phyloP scores from a whole-genome alignment of 2,329 filamentous ascomycete species.

The Elsinoe batatas region DNA sequence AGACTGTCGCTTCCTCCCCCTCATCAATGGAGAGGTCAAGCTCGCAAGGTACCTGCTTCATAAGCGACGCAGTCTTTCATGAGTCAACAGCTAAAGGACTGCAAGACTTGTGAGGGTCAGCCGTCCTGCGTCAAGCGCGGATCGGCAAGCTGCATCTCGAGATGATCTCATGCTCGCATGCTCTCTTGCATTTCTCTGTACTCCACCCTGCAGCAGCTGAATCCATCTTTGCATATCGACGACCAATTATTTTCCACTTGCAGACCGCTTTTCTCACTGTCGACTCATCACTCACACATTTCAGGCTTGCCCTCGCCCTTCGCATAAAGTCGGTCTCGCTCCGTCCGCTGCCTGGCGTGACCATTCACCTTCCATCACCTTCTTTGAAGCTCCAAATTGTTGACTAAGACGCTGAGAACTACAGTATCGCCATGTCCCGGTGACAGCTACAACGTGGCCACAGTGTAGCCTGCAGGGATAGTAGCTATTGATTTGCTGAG shows the following conservation, averaged over 20 bases:
- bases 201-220: neutral
- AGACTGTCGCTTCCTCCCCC: no score
- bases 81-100: no score
- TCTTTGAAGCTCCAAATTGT: conserved; percentile 4
- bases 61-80: no score
- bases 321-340: neutral
- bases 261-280: conserved; percentile 10
- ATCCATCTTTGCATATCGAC: neutral
- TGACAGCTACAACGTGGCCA: conserved; percentile 8
- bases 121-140: no score
- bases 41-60: neutral
- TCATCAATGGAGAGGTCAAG: neutral
- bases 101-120: no score
- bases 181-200: no score
- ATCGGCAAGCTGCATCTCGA: neutral
- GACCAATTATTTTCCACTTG: conserved; percentile 2
- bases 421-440: conserved; percentile 3
- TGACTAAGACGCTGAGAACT: conserved; percentile 3
- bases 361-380: neutral
- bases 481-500: conserved; percentile 1
- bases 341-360: neutral
- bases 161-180: no score
- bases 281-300: neutral
- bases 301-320: neutral
- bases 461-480: conserved; percentile 5